phyloP scores from a whole-genome alignment of 2,329 filamentous ascomycete species.

The Claviceps purpurea region DNA sequence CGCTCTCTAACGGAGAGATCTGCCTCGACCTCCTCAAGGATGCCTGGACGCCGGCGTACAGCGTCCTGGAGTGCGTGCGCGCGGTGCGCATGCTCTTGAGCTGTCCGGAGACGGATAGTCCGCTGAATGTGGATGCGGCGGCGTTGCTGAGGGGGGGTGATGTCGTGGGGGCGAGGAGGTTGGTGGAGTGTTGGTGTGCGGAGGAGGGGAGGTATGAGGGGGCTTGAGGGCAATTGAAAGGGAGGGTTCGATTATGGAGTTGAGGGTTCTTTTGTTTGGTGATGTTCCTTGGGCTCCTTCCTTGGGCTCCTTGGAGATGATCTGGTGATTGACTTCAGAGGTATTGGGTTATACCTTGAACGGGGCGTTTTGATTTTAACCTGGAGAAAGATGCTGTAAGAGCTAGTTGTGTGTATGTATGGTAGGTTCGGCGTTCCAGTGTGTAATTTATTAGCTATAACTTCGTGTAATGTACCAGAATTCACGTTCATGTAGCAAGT shows the following conservation, averaged over 20 bases:
- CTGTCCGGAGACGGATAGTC: constrained; percentile 58
- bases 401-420: too few relatives aligned
- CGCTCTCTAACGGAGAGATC: constrained; percentile 66
- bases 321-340: too few relatives aligned
- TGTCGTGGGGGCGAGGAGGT: constrained; percentile 48
- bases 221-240: constrained; percentile 10
- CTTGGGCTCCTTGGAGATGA: neutral
- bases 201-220: constrained; percentile 25
- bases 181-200: constrained; percentile 59
- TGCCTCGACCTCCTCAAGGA: constrained; percentile 77
- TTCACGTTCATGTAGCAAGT: too few relatives aligned
- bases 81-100: constrained; percentile 53
- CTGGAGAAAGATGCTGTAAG: too few relatives aligned
- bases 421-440: too few relatives aligned
- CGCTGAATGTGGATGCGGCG: constrained; percentile 68
- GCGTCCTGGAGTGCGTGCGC: constrained; percentile 60
- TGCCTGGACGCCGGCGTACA: constrained; percentile 78
- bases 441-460: too few relatives aligned
- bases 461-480: too few relatives aligned
- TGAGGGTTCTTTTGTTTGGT: neutral
- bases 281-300: neutral
- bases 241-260: constrained; percentile 1
- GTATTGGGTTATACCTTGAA: too few relatives aligned
- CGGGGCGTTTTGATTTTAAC: too few relatives aligned
- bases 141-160: constrained; percentile 57